A percentile compares a stretch with the other conserved stretches of the same genome.
phyloP scores from a whole-genome alignment of 192 early-diverging fungal species.

The Backusella circina region DNA sequence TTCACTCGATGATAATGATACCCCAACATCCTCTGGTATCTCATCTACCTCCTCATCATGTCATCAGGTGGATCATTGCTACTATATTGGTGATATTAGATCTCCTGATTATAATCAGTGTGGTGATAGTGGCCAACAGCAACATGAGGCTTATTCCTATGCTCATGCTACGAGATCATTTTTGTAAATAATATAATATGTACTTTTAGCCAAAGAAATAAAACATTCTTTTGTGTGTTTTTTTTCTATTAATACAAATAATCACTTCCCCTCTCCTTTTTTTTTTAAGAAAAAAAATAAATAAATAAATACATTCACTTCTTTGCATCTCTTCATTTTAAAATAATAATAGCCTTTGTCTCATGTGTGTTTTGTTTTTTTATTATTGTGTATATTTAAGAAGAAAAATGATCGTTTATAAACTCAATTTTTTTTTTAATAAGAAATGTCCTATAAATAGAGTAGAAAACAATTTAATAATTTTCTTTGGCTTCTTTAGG shows the following conservation, averaged over 20 bases:
- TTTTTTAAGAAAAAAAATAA: background rate
- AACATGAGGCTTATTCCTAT: background rate
- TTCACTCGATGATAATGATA: background rate
- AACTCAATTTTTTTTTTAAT: background rate
- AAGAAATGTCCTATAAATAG: background rate
- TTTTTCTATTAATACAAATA: background rate
- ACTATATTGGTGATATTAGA: background rate
- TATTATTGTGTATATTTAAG: background rate
- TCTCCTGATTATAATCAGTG: background rate
- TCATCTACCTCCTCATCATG: constrained; percentile 4
- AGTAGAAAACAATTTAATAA: constrained; percentile 4
- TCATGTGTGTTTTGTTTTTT: background rate
- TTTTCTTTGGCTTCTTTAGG: constrained; percentile 37
- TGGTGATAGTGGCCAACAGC: background rate
- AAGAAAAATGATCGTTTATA: background rate
- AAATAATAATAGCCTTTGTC: background rate
- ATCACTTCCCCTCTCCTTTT: background rate
- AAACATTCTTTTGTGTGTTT: background rate
- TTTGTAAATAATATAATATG: background rate
- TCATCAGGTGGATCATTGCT: background rate
- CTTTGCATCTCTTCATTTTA: background rate
- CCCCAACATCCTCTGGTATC: background rate
- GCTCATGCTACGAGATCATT: background rate
- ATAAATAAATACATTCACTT: background rate
- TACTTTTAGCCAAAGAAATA: background rate